Percentiles rank a stretch among this genome's conserved stretches.
These are phyloP conservation scores for Moesziomyces sp. DNA, from an alignment of 1,284 basidiomycete species.

Conservation along the genomic window DNA sequence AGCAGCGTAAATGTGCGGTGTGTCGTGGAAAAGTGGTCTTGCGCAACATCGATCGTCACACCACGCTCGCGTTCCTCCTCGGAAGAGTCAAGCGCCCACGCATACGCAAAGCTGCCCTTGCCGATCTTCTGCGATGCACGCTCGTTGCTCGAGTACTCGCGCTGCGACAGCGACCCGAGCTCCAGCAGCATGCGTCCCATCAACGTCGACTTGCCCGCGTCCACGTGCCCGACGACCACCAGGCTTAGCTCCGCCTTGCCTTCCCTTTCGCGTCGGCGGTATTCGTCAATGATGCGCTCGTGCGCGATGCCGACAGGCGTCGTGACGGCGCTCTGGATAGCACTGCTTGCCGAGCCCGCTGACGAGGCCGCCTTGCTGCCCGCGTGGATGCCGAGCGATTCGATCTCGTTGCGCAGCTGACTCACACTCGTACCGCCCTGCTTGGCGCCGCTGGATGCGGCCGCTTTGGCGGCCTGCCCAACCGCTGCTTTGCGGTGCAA, in stretches of 20 bases:
- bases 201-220: constrained; percentile 97
- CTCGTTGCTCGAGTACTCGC: constrained; percentile 84
- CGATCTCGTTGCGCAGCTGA: constrained; percentile 57
- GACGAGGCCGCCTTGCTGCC: constrained; percentile 47
- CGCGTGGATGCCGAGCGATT: constrained; percentile 49
- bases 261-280: constrained; percentile 73
- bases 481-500: constrained; percentile 41
- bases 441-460: constrained; percentile 38
- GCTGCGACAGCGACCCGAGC: constrained; percentile 86
- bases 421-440: constrained; percentile 68
- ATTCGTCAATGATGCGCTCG: constrained; percentile 88
- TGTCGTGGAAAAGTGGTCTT: constrained; percentile 81
- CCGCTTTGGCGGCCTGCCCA: constrained; percentile 49
- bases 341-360: constrained; percentile 62
- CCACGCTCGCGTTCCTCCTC: constrained; percentile 92
- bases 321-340: constrained; percentile 68
- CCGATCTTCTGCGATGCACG: constrained; percentile 89
- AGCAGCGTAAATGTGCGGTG: constrained; percentile 87
- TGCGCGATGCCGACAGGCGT: constrained; percentile 76
- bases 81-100: constrained; percentile 95
- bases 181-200: constrained; percentile 96
- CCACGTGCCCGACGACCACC: constrained; percentile 98
- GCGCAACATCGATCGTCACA: constrained; percentile 96
- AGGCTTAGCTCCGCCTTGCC: constrained; percentile 82
- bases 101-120: constrained; percentile 95